Base-by-base conservation (phyloP, 2,329 filamentous ascomycete species). In the Colletotrichum sojae region DNA sequence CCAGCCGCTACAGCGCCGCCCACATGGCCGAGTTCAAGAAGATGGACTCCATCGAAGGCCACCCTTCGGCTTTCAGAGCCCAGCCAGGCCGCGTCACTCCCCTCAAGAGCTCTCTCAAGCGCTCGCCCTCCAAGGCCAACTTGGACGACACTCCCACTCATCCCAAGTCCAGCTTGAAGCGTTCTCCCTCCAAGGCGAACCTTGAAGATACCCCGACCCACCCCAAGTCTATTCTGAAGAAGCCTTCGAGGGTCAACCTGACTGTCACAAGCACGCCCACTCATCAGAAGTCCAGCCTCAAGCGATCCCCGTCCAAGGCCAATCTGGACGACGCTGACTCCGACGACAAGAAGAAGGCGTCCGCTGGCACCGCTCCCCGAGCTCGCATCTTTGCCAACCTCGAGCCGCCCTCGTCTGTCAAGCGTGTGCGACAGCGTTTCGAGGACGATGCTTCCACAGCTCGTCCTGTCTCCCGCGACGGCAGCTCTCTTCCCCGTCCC, bases 21-120 rank as follows among this genome's bases (percentile, higher is more conserved):
- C 95, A 98, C 78, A 92, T 93, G 88, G 90, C 91, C 57, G 89
- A 95, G 76, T 98, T 98, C 83, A 94, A 94, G 82, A 98, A 97
- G 85, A 98, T 98, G 95, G 94, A 97, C 78, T 98, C 95, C 2
- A 98, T 98, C 76, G 93, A 90, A 51, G 91, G 91, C 71, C 95
- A 98, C 78, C 86, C 94, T 9, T 97, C 95, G 12, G 89, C 91
- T 16, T 96, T 91, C 83, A 87, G 93, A 71, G 86, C 87, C 22
- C 85, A 88, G 69, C 80, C 85, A 5, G 85, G 80, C 43, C 85
- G 86, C 9, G 80, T 84, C 72, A 86, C 87, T n/a, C 87, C 89
- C 10, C 77, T 82, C 60, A 75, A 75, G 63, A 75, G 79, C 31
- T 72, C 73, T 22, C 72, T 81, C 53, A 84, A 82, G 72, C 77